phyloP scores from a whole-genome alignment of 192 early-diverging fungal species.

The Rhizophagus sp. region DNA sequence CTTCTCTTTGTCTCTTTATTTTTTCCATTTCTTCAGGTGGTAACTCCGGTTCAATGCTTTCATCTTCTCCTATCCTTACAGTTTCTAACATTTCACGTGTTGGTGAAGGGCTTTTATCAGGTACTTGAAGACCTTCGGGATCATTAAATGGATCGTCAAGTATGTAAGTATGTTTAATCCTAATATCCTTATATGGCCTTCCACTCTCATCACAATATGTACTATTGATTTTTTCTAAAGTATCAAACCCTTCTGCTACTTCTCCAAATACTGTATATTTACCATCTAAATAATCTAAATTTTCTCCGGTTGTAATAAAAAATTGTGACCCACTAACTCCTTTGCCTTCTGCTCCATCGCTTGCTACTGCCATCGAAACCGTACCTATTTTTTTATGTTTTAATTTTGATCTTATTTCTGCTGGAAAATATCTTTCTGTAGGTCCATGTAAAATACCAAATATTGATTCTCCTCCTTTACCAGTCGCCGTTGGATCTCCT shows the following conservation, averaged over 20 bases:
- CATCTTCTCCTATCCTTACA: constrained; percentile 80
- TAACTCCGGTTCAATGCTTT: constrained; percentile 58
- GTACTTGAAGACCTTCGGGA: constrained; percentile 65
- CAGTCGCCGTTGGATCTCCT: constrained; percentile 74
- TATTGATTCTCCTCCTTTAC: constrained; percentile 68
- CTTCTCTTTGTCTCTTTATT: constrained; percentile 67
- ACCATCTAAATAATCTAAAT: constrained; percentile 80
- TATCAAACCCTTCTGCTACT: constrained; percentile 88
- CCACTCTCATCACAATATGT: constrained; percentile 68
- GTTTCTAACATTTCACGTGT: constrained; percentile 68
- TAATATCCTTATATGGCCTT: constrained; percentile 82
- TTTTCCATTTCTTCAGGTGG: constrained; percentile 69
- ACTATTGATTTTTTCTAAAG: constrained; percentile 76
- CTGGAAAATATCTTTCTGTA: constrained; percentile 65
- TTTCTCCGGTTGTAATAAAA: constrained; percentile 76
- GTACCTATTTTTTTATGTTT: constrained; percentile 76
- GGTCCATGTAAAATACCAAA: constrained; percentile 67
- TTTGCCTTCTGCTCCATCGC: constrained; percentile 38
- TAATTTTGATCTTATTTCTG: constrained; percentile 78
- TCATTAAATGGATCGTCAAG: constrained; percentile 93
- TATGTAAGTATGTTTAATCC: constrained; percentile 89
- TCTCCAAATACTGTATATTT: constrained; percentile 86
- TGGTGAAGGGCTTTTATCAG: constrained; percentile 77
- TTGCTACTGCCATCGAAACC: constrained; percentile 73
- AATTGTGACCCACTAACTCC: constrained; percentile 80